Percentiles rank a stretch among this genome's conserved stretches.
Evolutionary conservation across 805 yeast species (phyloP).

Genomic region (Yarrowia sp.): DNA sequence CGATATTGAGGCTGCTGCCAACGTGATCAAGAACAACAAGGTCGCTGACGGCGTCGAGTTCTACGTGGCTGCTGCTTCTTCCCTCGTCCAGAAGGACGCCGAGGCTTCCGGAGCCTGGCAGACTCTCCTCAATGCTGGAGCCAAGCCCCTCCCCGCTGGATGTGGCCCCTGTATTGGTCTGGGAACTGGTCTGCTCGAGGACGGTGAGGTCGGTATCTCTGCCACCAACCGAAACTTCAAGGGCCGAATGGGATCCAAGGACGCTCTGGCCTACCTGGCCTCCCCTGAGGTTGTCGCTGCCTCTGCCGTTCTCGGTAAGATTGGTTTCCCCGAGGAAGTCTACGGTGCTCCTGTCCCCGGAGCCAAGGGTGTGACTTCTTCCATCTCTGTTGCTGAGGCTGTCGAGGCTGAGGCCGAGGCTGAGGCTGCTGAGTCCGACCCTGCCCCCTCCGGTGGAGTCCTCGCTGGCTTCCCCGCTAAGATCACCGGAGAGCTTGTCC

Average conservation of each 20-base stretch:
- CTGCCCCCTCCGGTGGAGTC: slow-evolving; percentile 59
- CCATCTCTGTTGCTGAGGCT: slow-evolving; percentile 38
- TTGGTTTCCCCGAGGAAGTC: slow-evolving; percentile 88
- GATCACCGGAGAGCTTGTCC: slow-evolving; percentile 84
- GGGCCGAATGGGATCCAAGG: slow-evolving; percentile 98
- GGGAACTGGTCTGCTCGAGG: slow-evolving; percentile 88
- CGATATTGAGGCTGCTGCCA: slow-evolving; percentile 93
- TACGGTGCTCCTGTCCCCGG: slow-evolving; percentile 53
- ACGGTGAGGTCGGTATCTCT: slow-evolving; percentile 96
- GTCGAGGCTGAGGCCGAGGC: slow-evolving; percentile 39
- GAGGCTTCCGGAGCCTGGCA: slow-evolving; percentile 92
- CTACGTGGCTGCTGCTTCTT: slow-evolving; percentile 96
- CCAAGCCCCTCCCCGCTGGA: slow-evolving; percentile 93
- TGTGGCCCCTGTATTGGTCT: slow-evolving; percentile 99
- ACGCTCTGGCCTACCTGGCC: slow-evolving; percentile 92
- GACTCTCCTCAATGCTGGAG: slow-evolving; percentile 84
- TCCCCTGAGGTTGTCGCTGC: slow-evolving; percentile 99
- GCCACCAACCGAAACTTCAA: slow-evolving; percentile 98
- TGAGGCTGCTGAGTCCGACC: slow-evolving; percentile 37
- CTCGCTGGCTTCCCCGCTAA: slow-evolving; percentile 87
- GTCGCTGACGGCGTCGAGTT: slow-evolving; percentile 89
- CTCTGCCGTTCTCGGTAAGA: slow-evolving; percentile 90
- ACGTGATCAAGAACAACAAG: slow-evolving; percentile 73
- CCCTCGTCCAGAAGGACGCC: slow-evolving; percentile 89
- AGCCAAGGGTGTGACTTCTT: slow-evolving; percentile 45